Evolutionary conservation across 2,329 filamentous ascomycete genomes (phyloP), one percentile per base, ranked within the genome.

Genomic region (Hypomyces rosellus): DNA sequence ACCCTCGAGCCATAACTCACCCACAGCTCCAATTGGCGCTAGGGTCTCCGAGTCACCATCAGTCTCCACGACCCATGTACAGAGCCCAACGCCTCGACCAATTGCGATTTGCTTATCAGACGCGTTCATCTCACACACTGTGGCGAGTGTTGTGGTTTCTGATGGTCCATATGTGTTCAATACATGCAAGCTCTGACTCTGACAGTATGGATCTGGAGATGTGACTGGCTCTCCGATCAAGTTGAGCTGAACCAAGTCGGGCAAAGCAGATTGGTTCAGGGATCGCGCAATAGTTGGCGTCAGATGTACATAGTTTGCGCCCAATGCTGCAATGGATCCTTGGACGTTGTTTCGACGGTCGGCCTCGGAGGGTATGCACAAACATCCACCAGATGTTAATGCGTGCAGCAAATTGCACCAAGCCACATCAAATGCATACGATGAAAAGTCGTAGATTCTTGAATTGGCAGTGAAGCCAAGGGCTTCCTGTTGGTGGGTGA

Each of bases 401-500:
- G 57, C 52, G 12, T 55, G 50, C 12, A 57, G 41, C 4, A 47
- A 14, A 16, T 54, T 49, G 12, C 13, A 33, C 14, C 39, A 43
- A 11, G 48, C 22, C 3, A 47, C 57, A 43, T 58, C 56, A 15
- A 58, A 59, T 7, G 33, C 43, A 22, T 55, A 57, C 0, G 55
- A 47, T 12, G 50, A 37, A 30, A 57, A 59, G n/a, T 57, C 46
- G 3, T 44, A 45, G 9, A 53, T 40, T 8, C 50, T 46, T 8
- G 48, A 51, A 3, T 36, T 5, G 14, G 50, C 16, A 5, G 34
- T 16, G 12, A 51, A 44, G 3, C 40, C 18, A 15, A 46, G 44
- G 14, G 61, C 58, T 8, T 66, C 55, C 4, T 61, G 65, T 22
- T 70, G 65, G 11, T 70, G 68, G n/a, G 67, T 49, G 13, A 68